Evolutionary conservation across 2,329 filamentous ascomycete genomes (phyloP).

Genomic region (Uncinocarpus reesii): DNA sequence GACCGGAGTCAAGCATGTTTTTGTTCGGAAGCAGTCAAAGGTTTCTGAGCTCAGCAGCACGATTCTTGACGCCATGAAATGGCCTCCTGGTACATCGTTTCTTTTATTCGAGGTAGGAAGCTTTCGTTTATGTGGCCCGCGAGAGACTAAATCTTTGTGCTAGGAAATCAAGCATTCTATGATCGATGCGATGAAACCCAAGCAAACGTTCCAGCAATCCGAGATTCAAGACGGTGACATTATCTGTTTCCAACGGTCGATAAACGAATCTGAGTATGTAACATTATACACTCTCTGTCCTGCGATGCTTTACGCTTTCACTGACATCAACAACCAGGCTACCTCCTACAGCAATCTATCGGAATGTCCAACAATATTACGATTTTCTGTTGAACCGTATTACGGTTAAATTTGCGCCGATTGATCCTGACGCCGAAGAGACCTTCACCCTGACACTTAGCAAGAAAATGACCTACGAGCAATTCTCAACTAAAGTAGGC

Average conservation of each 20-base stretch:
- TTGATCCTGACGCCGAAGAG: slow-evolving; percentile 44
- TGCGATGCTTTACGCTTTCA: not conserved
- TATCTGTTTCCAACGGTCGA: slow-evolving; percentile 74
- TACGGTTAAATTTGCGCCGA: slow-evolving; percentile 64
- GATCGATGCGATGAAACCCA: slow-evolving; percentile 90
- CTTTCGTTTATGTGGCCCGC: not conserved
- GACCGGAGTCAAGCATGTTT: slow-evolving; percentile 68
- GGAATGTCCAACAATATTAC: slow-evolving; percentile 75
- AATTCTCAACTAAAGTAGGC: slow-evolving; percentile 71
- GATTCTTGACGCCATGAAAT: slow-evolving; percentile 75
- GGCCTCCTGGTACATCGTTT: slow-evolving; percentile 64
- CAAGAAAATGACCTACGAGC: slow-evolving; percentile 82
- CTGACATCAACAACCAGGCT: slow-evolving; percentile 19
- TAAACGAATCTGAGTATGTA: slow-evolving; percentile 33
- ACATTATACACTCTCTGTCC: not conserved
- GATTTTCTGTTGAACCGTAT: slow-evolving; percentile 84
- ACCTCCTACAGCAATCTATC: slow-evolving; percentile 40
- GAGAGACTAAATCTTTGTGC: slow-evolving; percentile 3
- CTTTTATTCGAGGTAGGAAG: slow-evolving; percentile 62
- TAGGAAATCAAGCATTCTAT: slow-evolving; percentile 93
- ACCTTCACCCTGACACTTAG: slow-evolving; percentile 71
- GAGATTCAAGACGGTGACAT: slow-evolving; percentile 97
- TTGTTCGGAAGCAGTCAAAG: slow-evolving; percentile 77
- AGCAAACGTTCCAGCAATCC: slow-evolving; percentile 76
- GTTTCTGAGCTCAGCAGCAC: slow-evolving; percentile 70